phyloP scores from a whole-genome alignment of 257 asterid genomes.

The Mentha longifolia region DNA sequence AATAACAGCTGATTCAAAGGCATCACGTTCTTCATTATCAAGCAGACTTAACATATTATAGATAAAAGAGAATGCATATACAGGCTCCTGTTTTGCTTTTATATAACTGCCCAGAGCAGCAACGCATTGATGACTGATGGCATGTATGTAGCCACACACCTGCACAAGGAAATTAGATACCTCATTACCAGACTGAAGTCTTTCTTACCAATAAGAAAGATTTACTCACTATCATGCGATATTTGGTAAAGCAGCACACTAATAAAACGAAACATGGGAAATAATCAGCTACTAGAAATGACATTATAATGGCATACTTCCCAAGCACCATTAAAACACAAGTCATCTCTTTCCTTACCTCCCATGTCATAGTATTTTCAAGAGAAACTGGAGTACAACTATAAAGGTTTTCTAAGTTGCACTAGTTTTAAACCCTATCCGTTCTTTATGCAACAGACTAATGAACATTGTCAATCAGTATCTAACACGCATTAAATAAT shows the following conservation, averaged over 20 bases:
- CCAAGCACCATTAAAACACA: slow-evolving; percentile 12
- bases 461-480: slow-evolving; percentile 27
- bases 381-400: slow-evolving; percentile 18
- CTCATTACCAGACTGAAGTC: slow-evolving; percentile 25
- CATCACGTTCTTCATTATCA: slow-evolving; percentile 50
- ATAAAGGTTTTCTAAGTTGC: not conserved
- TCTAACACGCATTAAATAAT: slow-evolving; percentile 18
- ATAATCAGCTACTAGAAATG: slow-evolving; percentile 22
- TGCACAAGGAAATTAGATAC: slow-evolving; percentile 41
- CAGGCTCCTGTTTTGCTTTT: slow-evolving; percentile 71
- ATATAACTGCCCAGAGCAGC: slow-evolving; percentile 83
- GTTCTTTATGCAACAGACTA: slow-evolving; percentile 12
- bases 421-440: slow-evolving; percentile 15
- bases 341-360: slow-evolving; percentile 20
- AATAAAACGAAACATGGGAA: slow-evolving; percentile 5
- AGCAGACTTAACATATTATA: slow-evolving; percentile 58
- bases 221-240: slow-evolving; percentile 4
- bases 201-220: slow-evolving; percentile 3
- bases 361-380: not conserved
- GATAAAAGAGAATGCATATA: slow-evolving; percentile 76
- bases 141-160: slow-evolving; percentile 90
- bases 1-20: slow-evolving; percentile 72
- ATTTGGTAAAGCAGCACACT: slow-evolving; percentile 14
- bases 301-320: slow-evolving; percentile 14
- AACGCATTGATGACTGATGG: slow-evolving; percentile 63